phyloP scores from a whole-genome alignment of 805 yeast species.

The Candida xiaguanensis region DNA sequence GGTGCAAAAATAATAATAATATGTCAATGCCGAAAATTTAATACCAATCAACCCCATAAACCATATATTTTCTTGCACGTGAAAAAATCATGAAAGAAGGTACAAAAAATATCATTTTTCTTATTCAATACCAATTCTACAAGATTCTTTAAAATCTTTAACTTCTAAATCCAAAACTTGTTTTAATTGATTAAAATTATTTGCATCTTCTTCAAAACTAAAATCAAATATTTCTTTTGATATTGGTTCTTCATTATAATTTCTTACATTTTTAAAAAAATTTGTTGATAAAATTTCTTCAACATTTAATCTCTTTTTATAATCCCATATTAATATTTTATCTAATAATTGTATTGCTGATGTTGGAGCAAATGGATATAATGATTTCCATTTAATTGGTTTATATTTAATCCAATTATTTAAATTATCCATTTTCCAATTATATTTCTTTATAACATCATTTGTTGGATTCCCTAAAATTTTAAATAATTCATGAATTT shows the following conservation, averaged over 20 bases:
- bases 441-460: slow-evolving; percentile 30
- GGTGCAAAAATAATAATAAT: no score
- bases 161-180: slow-evolving; percentile 52
- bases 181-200: slow-evolving; percentile 36
- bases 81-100: no score
- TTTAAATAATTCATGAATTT: slow-evolving; percentile 62
- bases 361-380: slow-evolving; percentile 61
- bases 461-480: slow-evolving; percentile 69
- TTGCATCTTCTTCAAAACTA: slow-evolving; percentile 49
- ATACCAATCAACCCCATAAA: no score
- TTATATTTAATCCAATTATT: slow-evolving; percentile 43
- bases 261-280: slow-evolving; percentile 53
- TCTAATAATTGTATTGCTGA: slow-evolving; percentile 49
- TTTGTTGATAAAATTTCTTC: slow-evolving; percentile 55
- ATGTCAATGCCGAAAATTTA: no score
- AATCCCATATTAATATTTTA: slow-evolving; percentile 62
- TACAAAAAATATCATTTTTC: neutral
- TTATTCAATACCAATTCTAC: slow-evolving; percentile 6
- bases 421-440: slow-evolving; percentile 22
- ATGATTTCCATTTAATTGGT: slow-evolving; percentile 42
- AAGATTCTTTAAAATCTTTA: slow-evolving; percentile 37
- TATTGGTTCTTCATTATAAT: slow-evolving; percentile 51
- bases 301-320: slow-evolving; percentile 50
- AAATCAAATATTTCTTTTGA: slow-evolving; percentile 57
- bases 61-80: no score